phyloP scores from a whole-genome alignment of 331 rosid species.

The Pyrus hybrid region DNA sequence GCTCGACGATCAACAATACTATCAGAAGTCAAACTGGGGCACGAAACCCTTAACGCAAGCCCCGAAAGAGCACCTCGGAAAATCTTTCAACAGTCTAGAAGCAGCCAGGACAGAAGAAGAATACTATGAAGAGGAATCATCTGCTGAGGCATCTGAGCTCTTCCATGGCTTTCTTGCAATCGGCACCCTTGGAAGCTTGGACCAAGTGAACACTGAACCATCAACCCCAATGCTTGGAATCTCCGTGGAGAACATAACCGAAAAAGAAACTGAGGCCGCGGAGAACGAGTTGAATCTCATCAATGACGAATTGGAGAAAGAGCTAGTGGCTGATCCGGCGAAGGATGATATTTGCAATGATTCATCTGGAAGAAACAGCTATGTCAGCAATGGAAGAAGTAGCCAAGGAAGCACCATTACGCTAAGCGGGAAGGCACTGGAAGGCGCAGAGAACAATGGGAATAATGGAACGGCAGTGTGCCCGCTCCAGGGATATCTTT shows the following conservation, averaged over 20 bases:
- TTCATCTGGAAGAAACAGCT: constrained; percentile 85
- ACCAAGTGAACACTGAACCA: constrained; percentile 44
- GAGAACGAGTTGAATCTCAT: constrained; percentile 81
- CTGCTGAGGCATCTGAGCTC: constrained; percentile 46
- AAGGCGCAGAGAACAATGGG: constrained; percentile 38
- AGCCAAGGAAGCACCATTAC: constrained; percentile 85
- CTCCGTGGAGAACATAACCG: constrained; percentile 75
- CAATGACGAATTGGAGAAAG: constrained; percentile 85
- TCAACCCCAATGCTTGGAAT: constrained; percentile 72
- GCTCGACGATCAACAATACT: constrained; percentile 66
- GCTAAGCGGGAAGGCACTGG: constrained; percentile 66
- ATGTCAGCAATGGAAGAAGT: constrained; percentile 74
- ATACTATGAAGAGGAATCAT: constrained; percentile 48
- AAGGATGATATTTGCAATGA: constrained; percentile 58
- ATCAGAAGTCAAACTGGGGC: constrained; percentile 44
- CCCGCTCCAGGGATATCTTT: constrained; percentile 83
- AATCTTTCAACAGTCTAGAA: constrained; percentile 62
- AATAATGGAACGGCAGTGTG: constrained; percentile 48
- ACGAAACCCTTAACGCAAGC: constrained; percentile 45
- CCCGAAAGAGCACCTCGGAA: constrained; percentile 49
- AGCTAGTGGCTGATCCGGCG: constrained; percentile 55
- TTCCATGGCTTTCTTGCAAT: constrained; percentile 92
- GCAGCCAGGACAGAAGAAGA: constrained; percentile 50
- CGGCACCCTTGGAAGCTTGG: constrained; percentile 76
- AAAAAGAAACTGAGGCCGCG: constrained; percentile 73